Percentiles rank a stretch among this genome's conserved stretches.
These are phyloP conservation scores for Umbelopsis isabellina DNA, from an alignment of 192 early-diverging fungal genomes.

Conservation along the genomic window DNA sequence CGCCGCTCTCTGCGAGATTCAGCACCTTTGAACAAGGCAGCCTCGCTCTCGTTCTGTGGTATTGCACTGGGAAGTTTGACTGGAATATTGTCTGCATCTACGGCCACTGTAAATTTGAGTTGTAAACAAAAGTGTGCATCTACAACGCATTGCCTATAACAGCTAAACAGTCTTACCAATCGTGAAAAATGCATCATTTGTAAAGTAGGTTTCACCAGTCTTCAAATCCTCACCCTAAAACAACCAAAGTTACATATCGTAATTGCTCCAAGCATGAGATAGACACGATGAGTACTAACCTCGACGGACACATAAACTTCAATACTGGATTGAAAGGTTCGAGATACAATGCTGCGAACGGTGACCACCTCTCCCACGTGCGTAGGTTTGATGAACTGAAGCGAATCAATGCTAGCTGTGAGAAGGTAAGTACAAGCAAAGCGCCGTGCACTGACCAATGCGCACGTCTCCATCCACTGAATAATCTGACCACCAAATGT, in stretches of 20 bases:
- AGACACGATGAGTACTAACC: constrained; percentile 30
- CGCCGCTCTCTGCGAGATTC: constrained; percentile 43
- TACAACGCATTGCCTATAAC: background rate
- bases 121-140: background rate
- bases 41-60: constrained; percentile 45
- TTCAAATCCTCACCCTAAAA: constrained; percentile 48
- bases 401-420: constrained; percentile 63
- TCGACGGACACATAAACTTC: constrained; percentile 62
- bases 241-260: background rate
- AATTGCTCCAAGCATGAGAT: background rate
- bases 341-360: constrained; percentile 55
- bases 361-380: constrained; percentile 60
- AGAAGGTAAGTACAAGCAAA: constrained; percentile 56
- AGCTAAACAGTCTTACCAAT: constrained; percentile 40
- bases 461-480: constrained; percentile 72
- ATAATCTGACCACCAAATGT: constrained; percentile 78
- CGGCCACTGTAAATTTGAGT: constrained; percentile 35
- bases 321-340: constrained; percentile 56
- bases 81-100: constrained; percentile 38
- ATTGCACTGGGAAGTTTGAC: constrained; percentile 42
- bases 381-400: constrained; percentile 58
- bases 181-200: constrained; percentile 63
- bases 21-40: constrained; percentile 41
- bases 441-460: constrained; percentile 60
- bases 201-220: constrained; percentile 58